phyloP scores from a whole-genome alignment of 1,139 yeast species.

The Kazachstania sp. region DNA sequence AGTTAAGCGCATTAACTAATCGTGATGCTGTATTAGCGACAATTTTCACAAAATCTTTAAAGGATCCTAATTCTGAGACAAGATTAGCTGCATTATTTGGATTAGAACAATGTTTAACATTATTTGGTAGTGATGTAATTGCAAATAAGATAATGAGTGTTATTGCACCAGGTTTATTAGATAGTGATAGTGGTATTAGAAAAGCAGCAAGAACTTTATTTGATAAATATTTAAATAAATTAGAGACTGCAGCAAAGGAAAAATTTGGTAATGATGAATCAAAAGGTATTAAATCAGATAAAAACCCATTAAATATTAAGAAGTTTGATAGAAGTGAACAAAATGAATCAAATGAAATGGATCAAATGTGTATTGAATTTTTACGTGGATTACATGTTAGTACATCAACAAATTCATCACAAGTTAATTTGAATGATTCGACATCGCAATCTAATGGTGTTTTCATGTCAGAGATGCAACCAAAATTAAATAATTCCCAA shows the following conservation, averaged over 20 bases:
- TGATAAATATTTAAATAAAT: slow-evolving; percentile 53
- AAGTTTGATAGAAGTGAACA: neutral
- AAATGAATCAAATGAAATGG: neutral
- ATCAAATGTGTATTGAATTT: slow-evolving; percentile 1
- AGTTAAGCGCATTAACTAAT: slow-evolving; percentile 42
- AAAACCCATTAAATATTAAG: neutral
- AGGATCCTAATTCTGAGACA: slow-evolving; percentile 72
- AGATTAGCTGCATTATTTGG: slow-evolving; percentile 74
- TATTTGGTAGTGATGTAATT: slow-evolving; percentile 66
- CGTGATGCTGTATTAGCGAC: slow-evolving; percentile 71
- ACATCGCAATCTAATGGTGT: too few relatives aligned
- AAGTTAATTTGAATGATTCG: too few relatives aligned
- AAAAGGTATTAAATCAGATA: too few relatives aligned
- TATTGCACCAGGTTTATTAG: slow-evolving; percentile 76
- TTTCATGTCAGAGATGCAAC: too few relatives aligned
- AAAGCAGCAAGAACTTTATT: slow-evolving; percentile 62
- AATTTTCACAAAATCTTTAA: slow-evolving; percentile 75
- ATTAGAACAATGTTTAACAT: slow-evolving; percentile 53
- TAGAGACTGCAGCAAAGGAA: slow-evolving; percentile 54
- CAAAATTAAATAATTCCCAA: too few relatives aligned
- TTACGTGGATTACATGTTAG: neutral
- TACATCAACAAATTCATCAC: too few relatives aligned
- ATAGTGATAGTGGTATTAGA: slow-evolving; percentile 61
- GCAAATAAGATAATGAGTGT: slow-evolving; percentile 80
- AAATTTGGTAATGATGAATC: slow-evolving; percentile 41